Conservation (phyloP, 2,329 filamentous ascomycete species). For the Ophiostoma quercus region DNA sequence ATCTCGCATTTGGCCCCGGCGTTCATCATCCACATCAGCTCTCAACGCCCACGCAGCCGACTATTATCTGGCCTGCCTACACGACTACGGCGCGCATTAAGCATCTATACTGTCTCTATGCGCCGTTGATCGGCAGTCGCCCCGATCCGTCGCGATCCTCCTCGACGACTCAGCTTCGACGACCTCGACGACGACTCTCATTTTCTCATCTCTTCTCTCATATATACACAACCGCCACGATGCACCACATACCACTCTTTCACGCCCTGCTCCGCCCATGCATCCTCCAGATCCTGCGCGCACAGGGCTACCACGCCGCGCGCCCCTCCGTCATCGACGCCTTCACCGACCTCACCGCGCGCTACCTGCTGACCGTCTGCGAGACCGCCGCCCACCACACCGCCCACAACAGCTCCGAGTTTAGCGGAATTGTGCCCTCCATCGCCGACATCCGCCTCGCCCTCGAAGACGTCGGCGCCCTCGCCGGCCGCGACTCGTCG, state of each 20-base stretch:
- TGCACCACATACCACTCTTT: slow-evolving; percentile 46
- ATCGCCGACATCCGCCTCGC: slow-evolving; percentile 81
- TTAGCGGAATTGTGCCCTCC: slow-evolving; percentile 58
- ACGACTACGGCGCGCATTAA: background rate
- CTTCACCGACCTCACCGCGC: slow-evolving; percentile 77
- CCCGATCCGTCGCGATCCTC: slow-evolving; percentile 2
- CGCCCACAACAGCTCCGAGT: slow-evolving; percentile 59
- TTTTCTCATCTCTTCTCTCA: background rate
- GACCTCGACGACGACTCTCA: background rate
- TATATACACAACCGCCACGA: slow-evolving; percentile 35
- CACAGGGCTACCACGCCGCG: slow-evolving; percentile 81
- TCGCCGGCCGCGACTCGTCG: slow-evolving; percentile 65
- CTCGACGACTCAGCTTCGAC: slow-evolving; percentile 2
- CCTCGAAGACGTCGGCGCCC: slow-evolving; percentile 70
- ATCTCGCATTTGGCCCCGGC: background rate
- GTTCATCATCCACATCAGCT: background rate
- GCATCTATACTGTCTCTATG: background rate
- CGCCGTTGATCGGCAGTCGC: slow-evolving; percentile 12
- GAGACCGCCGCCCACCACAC: slow-evolving; percentile 67
- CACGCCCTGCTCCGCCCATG: slow-evolving; percentile 80
- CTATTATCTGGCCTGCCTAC: background rate
- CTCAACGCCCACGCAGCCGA: background rate
- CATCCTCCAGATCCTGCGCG: slow-evolving; percentile 85
- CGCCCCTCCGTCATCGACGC: slow-evolving; percentile 78
- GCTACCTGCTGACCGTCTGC: slow-evolving; percentile 72